Base-by-base conservation (phyloP, 140 eudicot species). In the Senecio squalidus region DNA sequence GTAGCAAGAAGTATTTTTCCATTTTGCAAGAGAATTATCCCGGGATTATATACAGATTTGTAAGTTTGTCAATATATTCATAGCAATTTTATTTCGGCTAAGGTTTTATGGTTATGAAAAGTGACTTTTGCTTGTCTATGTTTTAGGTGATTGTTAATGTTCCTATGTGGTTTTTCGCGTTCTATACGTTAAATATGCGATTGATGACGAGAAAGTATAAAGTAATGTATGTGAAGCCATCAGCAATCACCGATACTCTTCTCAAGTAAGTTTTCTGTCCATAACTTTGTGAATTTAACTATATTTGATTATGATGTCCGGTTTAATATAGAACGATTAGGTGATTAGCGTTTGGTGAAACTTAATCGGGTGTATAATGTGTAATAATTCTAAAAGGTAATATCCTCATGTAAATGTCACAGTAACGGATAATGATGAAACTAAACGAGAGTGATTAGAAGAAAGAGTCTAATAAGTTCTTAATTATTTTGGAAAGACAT, bases 1-100 rank as follows among this genome's bases (percentile, higher is more conserved):
- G 84, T 29, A 73, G 66, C 48, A 84, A 73, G 82, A 85, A 70
- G 40, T 55, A 76, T 58, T 53, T 73, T 33, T 23, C 66, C 30
- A 24, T 86, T 59, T 70, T 84, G 75, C 94, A 78, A 29, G 89
- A 83, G 16, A 39, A 81, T 77, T 92, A 92, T 62, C 98, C 98
- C 0, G 96, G 94, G 16, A 36, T 92, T 58, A 70, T 87, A 30
- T 73, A 55, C 68, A 84, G 78, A 76, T 58, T 67, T 65, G 96
- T 79, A 70, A 76, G 98, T 74, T 62, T 33, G 0, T 0, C 1
- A 31, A 11, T 15, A 2, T 18, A 46, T n/a, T n/a, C n/a, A n/a
- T n/a, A n/a, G n/a, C n/a, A n/a, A n/a, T n/a, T n/a, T n/a, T n/a
- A n/a, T n/a, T n/a, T n/a, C n/a, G n/a, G n/a, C n/a, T 6, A 21